Evolutionary conservation across 495 filamentous ascomycete genomes (phyloP), one percentile per base, ranked within the genome.

Genomic region (Xylaria sp.): DNA sequence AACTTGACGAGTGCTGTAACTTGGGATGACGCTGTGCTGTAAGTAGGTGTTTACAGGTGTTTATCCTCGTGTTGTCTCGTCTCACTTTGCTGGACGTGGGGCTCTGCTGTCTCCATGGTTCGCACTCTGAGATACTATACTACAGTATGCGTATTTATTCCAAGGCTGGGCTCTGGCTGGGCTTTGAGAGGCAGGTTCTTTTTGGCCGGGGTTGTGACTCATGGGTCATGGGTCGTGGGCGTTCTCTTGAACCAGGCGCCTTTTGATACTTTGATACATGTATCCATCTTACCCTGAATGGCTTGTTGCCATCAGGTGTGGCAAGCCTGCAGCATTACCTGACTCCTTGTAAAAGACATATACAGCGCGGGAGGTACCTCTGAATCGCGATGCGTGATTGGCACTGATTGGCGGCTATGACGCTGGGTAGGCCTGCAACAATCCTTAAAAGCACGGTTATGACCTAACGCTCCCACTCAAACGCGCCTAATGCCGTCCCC

Each of bases 401-500:
- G 62, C 62, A 3, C 44, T 35, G 29, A 31, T 21, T 50, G 44
- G 44, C 43, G 44, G 29, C 67, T 43, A 70, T 70, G 68, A 70
- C 44, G 68, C 43, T 48, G n/a, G 57, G 15, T 50, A 57, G 33
- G 50, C 50, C 52, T 33, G 52, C 31, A 52, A 24, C 19, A 43
- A 0, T n/a, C n/a, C 59, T 57, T 64, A 62, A 52, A 69, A 59
- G 67, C 12, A 69, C 53, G 68, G 68, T 70, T 61, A 70, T 65
- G 68, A 70, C 68, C 68, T 70, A 70, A 64, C 31, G 37, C 61
- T 50, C 46, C 59, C 48, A 35, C 43, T 19, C 29, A n/a, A 29
- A 40, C 29, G 53, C 33, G 58, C 67, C 57, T 48, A 68, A 41
- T 17, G 64, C 50, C 48, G 15, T 52, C 9, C n/a, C 37, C 37